Conservation (phyloP, 2,329 filamentous ascomycete genomes). For the Stachybotrys chartarum region DNA sequence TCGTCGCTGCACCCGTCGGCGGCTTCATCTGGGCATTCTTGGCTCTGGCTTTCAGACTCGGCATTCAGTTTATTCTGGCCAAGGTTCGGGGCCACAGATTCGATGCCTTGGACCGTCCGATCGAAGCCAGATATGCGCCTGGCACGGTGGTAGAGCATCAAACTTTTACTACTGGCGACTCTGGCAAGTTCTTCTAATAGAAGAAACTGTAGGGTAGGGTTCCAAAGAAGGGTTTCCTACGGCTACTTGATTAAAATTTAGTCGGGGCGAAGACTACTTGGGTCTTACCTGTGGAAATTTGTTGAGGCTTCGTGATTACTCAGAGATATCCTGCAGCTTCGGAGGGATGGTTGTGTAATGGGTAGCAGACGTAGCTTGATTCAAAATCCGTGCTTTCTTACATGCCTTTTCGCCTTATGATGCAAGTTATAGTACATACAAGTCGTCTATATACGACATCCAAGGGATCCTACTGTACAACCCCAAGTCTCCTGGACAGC, state of each 20-base stretch:
- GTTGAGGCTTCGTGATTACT: no score
- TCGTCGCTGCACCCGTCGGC: constrained; percentile 71
- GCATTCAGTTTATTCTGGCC: constrained; percentile 49
- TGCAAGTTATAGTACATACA: not conserved
- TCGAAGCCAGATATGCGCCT: constrained; percentile 13
- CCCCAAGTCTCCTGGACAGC: constrained; percentile 1
- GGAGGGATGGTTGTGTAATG: not conserved
- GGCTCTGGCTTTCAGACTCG: constrained; percentile 53
- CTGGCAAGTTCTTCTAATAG: constrained; percentile 48
- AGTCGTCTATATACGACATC: not conserved
- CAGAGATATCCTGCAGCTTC: no score
- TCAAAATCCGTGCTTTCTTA: not conserved
- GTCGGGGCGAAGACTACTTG: not conserved
- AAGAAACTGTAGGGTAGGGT: not conserved
- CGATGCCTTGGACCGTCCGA: constrained; percentile 55
- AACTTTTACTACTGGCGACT: constrained; percentile 21
- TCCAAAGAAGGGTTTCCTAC: not conserved
- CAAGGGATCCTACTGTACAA: not conserved
- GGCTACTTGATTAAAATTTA: not conserved
- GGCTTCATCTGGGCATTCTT: constrained; percentile 64
- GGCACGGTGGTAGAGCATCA: constrained; percentile 3
- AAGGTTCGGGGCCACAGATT: constrained; percentile 56
- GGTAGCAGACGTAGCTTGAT: not conserved
- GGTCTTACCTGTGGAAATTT: no score
- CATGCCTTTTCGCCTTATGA: not conserved